A percentile compares a stretch with the other conserved stretches of the same genome.
Conservation (phyloP, 371 early-diverging fungal genomes). For the Mortierella sp. region DNA sequence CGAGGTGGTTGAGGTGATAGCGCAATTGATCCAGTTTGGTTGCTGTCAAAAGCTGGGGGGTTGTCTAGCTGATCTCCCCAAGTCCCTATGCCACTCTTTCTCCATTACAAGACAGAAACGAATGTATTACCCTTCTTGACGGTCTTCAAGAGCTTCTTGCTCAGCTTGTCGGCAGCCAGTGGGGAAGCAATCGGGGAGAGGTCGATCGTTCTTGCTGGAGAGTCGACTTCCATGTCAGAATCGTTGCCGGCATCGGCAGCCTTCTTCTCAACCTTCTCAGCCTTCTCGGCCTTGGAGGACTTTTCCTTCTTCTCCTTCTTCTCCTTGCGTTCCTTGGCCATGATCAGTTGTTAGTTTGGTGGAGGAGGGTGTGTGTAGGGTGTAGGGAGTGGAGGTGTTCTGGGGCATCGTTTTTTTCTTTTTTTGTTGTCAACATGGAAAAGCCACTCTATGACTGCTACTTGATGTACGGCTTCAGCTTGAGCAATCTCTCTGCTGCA, state of each 20-base stretch:
- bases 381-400: conserved; percentile 5
- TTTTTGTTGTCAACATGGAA: conserved; percentile 12
- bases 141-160: conserved; percentile 90
- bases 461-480: conserved; percentile 69
- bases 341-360: conserved; percentile 14
- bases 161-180: conserved; percentile 90
- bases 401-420: background rate
- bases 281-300: conserved; percentile 47
- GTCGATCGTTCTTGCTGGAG: conserved; percentile 34
- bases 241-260: conserved; percentile 34
- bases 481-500: conserved; percentile 77
- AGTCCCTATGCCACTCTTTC: too few relatives aligned
- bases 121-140: conserved; percentile 88
- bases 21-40: too few relatives aligned
- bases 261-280: conserved; percentile 38
- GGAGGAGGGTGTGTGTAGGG: conserved; percentile 9
- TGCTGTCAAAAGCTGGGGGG: too few relatives aligned
- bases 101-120: too few relatives aligned
- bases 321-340: conserved; percentile 64
- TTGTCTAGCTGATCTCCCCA: too few relatives aligned
- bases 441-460: conserved; percentile 20
- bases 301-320: conserved; percentile 56
- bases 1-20: too few relatives aligned
- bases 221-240: conserved; percentile 54
- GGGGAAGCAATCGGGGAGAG: conserved; percentile 94